Evolutionary conservation across 768 basidiomycete genomes (phyloP), one percentile per base, ranked within the genome.

Genomic region (Tephrocybe sp.): DNA sequence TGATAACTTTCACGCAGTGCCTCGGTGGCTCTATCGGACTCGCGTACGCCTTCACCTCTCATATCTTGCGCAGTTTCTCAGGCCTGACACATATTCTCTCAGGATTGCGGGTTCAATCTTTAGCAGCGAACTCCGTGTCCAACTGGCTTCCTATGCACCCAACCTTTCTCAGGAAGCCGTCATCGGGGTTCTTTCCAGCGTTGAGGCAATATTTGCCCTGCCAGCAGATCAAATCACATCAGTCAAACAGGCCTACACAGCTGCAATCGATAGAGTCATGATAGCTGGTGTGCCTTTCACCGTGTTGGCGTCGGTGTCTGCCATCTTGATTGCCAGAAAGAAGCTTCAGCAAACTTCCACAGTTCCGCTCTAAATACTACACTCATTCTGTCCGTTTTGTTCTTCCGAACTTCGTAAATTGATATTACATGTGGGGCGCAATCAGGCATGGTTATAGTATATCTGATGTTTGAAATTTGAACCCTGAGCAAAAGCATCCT

Each of bases 1-100:
- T 65, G 36, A 42, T 59, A 30, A 51, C 50, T 2, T 55, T 55
- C 37, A 42, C 37, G 5, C 54, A 55, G 39, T 45, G 51, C 19
- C 22, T 55, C n/a, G 54, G 50, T 23, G 18, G 31, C 16, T 40
- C 53, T 3, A 25, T 47, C 25, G 53, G 49, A 21, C 40, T 55
- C 4, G 54, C 45, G 54, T 55, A 36, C 9, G 54, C 29, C 41
- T 46, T 34, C 19, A 13, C 19, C 19, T 21, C 16, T 38, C 21
- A 19, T 5, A 38, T 3, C 7, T 38, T 4, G 33, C 16, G 8
- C 27, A 12, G 19, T 16, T 22, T 34, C 12, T 8, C 4, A 16
- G 23, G 22, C 27, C 21, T 18, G 3, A 18, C 18, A 44, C 12
- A 33, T 9, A 16, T 18, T 24, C 45, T 13, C 13, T n/a, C 42